These are phyloP conservation scores for Funneliformis caledonium DNA, from an alignment of 371 early-diverging fungal species.

Conservation along the genomic window DNA sequence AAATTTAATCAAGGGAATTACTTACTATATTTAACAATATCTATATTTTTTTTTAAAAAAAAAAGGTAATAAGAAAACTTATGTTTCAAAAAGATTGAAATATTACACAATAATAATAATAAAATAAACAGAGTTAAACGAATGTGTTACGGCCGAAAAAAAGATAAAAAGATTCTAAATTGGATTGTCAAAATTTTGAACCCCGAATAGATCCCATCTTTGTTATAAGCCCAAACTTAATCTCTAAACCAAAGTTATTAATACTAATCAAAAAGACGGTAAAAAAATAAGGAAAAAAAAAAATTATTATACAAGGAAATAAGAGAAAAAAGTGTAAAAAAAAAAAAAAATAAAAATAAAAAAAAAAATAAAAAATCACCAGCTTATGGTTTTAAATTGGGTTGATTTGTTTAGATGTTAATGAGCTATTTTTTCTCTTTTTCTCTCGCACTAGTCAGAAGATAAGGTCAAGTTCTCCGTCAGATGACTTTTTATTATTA, in stretches of 20 bases:
- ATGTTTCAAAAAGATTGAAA: not conserved
- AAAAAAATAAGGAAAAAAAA: not conserved
- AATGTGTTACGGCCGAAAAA: not conserved
- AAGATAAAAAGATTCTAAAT: not conserved
- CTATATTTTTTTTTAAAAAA: not conserved
- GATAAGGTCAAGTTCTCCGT: constrained; percentile 38
- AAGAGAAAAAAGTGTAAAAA: not conserved
- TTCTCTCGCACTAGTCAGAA: constrained; percentile 36
- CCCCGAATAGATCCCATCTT: not conserved
- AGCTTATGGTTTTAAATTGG: not conserved
- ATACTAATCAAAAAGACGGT: not conserved
- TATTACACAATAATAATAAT: too few relatives aligned
- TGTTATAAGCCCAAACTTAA: not conserved
- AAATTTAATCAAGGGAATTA: not conserved
- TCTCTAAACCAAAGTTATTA: not conserved
- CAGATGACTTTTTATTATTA: constrained; percentile 34
- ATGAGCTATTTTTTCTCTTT: not conserved
- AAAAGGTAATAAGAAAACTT: not conserved
- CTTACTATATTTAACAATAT: not conserved
- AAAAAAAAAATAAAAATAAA: not conserved
- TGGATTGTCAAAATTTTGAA: not conserved
- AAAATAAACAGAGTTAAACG: too few relatives aligned
- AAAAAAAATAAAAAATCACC: not conserved
- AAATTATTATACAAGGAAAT: not conserved
- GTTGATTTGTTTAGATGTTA: not conserved